A percentile compares a stretch with the other conserved stretches of the same genome.
Conservation (phyloP, 148 eudicot species). For the Nepenthes mirabilis region DNA sequence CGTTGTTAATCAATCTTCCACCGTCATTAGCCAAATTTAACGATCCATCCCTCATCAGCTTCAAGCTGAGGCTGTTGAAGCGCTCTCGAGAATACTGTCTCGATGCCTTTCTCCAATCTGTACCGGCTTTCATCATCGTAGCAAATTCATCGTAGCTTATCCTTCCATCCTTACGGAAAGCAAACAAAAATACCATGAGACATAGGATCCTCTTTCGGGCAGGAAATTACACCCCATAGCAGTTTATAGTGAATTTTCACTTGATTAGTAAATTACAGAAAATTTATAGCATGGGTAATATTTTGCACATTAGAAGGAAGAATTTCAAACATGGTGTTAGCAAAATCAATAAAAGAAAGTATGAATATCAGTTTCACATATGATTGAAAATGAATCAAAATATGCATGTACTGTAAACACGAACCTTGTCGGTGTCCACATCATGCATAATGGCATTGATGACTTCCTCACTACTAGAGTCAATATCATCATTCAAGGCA, state of each 20-base stretch:
- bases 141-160: constrained; percentile 69
- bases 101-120: constrained; percentile 85
- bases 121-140: constrained; percentile 53
- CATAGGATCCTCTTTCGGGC: no score
- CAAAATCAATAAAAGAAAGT: no score
- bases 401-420: no score
- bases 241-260: no score
- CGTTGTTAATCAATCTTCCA: constrained; percentile 12
- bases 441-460: constrained; percentile 26
- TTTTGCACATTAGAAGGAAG: no score
- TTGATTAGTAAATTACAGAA: no score
- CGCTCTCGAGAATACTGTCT: constrained; percentile 76
- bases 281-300: no score
- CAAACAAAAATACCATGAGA: no score
- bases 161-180: constrained; percentile 18
- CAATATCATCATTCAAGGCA: constrained; percentile 23
- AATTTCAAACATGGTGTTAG: no score
- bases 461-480: constrained; percentile 15
- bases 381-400: no score
- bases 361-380: no score
- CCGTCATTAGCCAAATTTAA: constrained; percentile 26
- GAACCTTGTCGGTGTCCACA: constrained; percentile 28
- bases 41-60: constrained; percentile 57
- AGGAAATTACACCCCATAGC: no score
- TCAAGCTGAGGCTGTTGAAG: constrained; percentile 66